Percentiles rank a stretch among this genome's conserved stretches.
These are phyloP conservation scores for Stevia rebaudiana DNA, from an alignment of 140 eudicot species.

Conservation along the genomic window DNA sequence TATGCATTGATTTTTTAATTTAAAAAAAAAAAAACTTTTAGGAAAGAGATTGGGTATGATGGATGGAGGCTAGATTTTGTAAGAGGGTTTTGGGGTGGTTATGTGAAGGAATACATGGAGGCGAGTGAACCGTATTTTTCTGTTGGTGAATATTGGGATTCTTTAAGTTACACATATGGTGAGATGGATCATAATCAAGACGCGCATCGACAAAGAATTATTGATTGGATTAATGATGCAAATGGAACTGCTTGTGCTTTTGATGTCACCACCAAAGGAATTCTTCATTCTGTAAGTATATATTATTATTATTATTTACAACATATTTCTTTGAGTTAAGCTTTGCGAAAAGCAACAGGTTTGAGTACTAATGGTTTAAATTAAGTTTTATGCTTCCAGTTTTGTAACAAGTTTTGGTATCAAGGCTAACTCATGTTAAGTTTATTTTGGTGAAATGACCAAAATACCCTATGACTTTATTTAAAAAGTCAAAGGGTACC, in stretches of 20 bases:
- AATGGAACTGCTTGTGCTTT: slow-evolving; percentile 94
- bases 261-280: slow-evolving; percentile 99
- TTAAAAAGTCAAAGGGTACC: too few species aligned
- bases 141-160: slow-evolving; percentile 98
- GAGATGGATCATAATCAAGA: slow-evolving; percentile 98
- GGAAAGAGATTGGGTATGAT: slow-evolving; percentile 94
- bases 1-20: not conserved
- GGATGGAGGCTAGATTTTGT: slow-evolving; percentile 99
- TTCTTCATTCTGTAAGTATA: slow-evolving; percentile 76
- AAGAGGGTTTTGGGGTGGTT: slow-evolving; percentile 99
- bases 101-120: slow-evolving; percentile 92
- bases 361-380: too few species aligned
- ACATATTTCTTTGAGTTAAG: not conserved
- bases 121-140: slow-evolving; percentile 81
- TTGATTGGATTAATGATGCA: slow-evolving; percentile 92
- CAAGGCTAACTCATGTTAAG: too few species aligned
- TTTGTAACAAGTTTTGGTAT: too few species aligned
- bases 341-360: not conserved
- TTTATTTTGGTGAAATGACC: too few species aligned
- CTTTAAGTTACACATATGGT: slow-evolving; percentile 91
- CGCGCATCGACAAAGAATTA: slow-evolving; percentile 86
- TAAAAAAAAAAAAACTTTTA: too few species aligned
- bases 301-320: too few species aligned
- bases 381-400: too few species aligned
- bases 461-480: too few species aligned